These are phyloP conservation scores for Lichtheimia ornata DNA, from an alignment of 371 early-diverging fungal species.

Conservation along the genomic window DNA sequence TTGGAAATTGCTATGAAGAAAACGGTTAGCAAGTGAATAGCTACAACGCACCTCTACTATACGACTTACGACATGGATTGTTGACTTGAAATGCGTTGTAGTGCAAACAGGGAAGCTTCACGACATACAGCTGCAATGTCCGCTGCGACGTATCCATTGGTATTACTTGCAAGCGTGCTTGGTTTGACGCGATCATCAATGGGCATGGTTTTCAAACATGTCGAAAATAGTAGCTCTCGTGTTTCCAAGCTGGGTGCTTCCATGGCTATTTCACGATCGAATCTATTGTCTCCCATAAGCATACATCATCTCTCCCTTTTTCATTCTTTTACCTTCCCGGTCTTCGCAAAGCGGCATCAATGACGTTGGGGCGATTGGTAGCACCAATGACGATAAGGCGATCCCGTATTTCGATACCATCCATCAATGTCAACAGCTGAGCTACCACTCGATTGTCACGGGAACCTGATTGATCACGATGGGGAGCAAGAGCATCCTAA, in stretches of 20 bases:
- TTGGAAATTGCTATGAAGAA: conserved; percentile 10
- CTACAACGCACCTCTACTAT: neutral
- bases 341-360: conserved; percentile 97
- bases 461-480: conserved; percentile 75
- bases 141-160: conserved; percentile 97
- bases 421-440: conserved; percentile 97
- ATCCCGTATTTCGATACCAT: conserved; percentile 77
- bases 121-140: conserved; percentile 91
- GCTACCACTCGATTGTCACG: conserved; percentile 94
- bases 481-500: conserved; percentile 92
- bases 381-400: conserved; percentile 92
- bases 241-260: conserved; percentile 73
- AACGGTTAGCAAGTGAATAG: conserved; percentile 2
- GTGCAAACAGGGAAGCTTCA: conserved; percentile 79
- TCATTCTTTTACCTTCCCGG: conserved; percentile 84
- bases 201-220: conserved; percentile 59
- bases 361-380: conserved; percentile 97
- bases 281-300: conserved; percentile 41
- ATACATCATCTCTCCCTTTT: neutral
- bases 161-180: conserved; percentile 72
- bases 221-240: conserved; percentile 64
- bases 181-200: conserved; percentile 52
- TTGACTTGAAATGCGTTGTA: conserved; percentile 42
- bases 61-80: neutral
- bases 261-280: conserved; percentile 93